Evolutionary conservation across 495 filamentous ascomycete genomes (phyloP).

Genomic region (Lichenothelia convexa): DNA sequence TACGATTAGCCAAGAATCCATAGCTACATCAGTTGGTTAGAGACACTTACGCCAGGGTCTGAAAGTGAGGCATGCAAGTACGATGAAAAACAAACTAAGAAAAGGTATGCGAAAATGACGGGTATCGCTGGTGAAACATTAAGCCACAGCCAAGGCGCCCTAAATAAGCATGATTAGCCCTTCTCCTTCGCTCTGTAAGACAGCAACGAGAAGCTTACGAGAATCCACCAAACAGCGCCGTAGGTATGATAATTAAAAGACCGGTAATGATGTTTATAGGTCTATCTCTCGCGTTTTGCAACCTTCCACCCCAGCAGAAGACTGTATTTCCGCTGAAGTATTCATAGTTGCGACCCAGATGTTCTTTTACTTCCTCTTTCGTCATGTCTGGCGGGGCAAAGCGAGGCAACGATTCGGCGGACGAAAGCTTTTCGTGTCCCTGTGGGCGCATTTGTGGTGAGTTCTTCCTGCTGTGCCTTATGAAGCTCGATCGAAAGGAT

Average conservation of each 20-base stretch:
- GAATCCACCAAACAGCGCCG: constrained; percentile 64
- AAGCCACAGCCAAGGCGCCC: constrained; percentile 75
- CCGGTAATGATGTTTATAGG: constrained; percentile 89
- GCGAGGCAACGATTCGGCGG: constrained; percentile 55
- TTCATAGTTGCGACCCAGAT: constrained; percentile 59
- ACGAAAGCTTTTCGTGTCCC: constrained; percentile 59
- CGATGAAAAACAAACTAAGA: constrained; percentile 76
- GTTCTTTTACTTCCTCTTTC: constrained; percentile 22
- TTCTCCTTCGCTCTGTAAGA: too few relatives aligned
- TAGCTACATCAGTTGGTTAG: too few relatives aligned
- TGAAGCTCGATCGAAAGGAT: constrained; percentile 54
- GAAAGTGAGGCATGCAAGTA: constrained; percentile 81
- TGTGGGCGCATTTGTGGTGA: constrained; percentile 25
- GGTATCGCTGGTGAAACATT: constrained; percentile 86
- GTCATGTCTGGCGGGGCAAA: constrained; percentile 18
- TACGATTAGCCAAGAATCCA: too few relatives aligned
- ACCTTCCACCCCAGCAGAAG: constrained; percentile 69
- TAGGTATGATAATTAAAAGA: constrained; percentile 55
- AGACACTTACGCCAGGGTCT: constrained; percentile 67
- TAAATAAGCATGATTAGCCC: constrained; percentile 11
- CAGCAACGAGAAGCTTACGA: constrained; percentile 35
- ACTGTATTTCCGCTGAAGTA: constrained; percentile 85
- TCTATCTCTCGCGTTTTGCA: constrained; percentile 72
- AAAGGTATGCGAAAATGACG: constrained; percentile 75
- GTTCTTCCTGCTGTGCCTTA: constrained; percentile 10